Evolutionary conservation across 2,329 filamentous ascomycete genomes (phyloP).

Genomic region (Berkeleyomyces rouxiae): DNA sequence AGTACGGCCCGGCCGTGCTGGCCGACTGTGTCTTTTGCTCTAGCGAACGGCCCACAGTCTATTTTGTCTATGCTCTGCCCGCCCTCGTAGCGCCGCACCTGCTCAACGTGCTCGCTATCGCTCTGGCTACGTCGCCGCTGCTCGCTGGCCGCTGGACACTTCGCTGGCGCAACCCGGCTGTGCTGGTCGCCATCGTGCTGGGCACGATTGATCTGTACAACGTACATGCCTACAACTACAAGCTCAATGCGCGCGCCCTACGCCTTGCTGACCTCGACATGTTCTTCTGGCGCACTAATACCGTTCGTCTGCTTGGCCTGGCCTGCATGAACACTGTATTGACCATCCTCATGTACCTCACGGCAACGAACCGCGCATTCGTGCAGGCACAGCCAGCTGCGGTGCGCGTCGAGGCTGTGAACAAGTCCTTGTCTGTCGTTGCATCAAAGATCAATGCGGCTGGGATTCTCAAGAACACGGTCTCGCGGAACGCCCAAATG

Average conservation of each 20-base stretch:
- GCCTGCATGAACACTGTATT: constrained; percentile 46
- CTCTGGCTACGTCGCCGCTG: constrained; percentile 52
- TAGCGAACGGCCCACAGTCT: constrained; percentile 50
- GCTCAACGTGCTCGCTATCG: constrained; percentile 54
- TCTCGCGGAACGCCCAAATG: constrained; percentile 55
- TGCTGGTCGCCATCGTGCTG: constrained; percentile 41
- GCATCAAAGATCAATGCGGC: constrained; percentile 54
- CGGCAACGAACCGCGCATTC: constrained; percentile 66
- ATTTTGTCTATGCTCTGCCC: constrained; percentile 68
- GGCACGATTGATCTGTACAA: constrained; percentile 49
- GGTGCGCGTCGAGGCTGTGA: constrained; percentile 47
- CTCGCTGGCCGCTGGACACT: constrained; percentile 46
- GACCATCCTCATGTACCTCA: constrained; percentile 53
- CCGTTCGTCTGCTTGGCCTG: constrained; percentile 46
- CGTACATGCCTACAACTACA: constrained; percentile 47
- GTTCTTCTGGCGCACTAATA: constrained; percentile 53
- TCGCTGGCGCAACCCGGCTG: constrained; percentile 55
- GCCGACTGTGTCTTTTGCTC: constrained; percentile 69
- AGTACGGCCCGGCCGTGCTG: constrained; percentile 61
- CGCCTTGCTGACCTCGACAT: constrained; percentile 48
- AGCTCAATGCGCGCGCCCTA: constrained; percentile 44
- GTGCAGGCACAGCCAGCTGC: constrained; percentile 41
- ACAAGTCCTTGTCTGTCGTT: constrained; percentile 38
- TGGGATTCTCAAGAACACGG: constrained; percentile 64
- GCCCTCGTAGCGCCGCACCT: constrained; percentile 62